Evolutionary conservation across 2,329 filamentous ascomycete species (phyloP), one percentile per base, ranked within the genome.

Genomic region (Chaetomium globosum): DNA sequence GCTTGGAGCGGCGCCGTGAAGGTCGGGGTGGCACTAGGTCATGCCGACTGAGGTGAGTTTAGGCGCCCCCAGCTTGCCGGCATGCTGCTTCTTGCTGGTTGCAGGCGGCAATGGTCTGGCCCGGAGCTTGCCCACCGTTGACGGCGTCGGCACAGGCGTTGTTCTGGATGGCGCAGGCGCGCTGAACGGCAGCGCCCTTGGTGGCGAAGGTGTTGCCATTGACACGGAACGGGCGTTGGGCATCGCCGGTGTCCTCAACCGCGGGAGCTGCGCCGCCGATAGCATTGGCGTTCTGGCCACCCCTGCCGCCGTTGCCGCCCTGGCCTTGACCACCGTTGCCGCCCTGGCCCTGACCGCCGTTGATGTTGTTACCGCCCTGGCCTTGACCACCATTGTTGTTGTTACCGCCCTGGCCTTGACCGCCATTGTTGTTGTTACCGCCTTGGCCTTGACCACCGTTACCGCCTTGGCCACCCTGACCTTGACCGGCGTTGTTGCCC

Each of bases 81-180:
- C 83, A 85, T 30, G 77, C 71, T 19, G 67, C 69, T 71, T 86
- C 79, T 76, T 89, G 87, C 4, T 76, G 71, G 67, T 82, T 78
- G 77, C 87, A 89, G 63, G 87, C 81, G n/a, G 72, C 68, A 31
- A 83, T 75, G 3, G 75, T 77, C 65, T 79, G 73, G 49, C 79
- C 79, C 3, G 73, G 69, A 16, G 78, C 70, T 59, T 75, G 65
- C 23, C 85, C 83, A 13, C 76, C 71, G 74, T 88, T 89, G 64
- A 83, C 83, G 31, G 81, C 81, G 68, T 86, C 77, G 13, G 83
- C 78, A 71, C 87, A 90, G 3, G 74, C 76, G 71, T 88, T 89
- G 77, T 86, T 83, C 77, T 89, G 85, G 65, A 87, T 82, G 67
- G 86, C 82, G 73, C 87, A 90, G 43, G 85, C 82, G 55, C 87